These are phyloP conservation scores for Pythium oligandrum DNA, from an alignment of 352 stramenopile genomes.

Conservation along the genomic window DNA sequence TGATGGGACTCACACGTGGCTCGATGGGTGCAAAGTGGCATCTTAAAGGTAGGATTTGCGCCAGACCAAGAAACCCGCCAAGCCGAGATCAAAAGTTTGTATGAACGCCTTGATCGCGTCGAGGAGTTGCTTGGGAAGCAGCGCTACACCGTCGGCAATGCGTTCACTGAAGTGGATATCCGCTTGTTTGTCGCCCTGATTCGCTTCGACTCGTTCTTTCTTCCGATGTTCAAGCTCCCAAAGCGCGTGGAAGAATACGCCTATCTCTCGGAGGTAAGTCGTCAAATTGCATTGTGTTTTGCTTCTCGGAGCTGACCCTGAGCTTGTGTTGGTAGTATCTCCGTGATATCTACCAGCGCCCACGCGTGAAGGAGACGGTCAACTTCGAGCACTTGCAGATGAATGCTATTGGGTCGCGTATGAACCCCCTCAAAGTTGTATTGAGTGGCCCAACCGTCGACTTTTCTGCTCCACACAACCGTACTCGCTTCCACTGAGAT, in stretches of 20 bases:
- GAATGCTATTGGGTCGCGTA: constrained; percentile 39
- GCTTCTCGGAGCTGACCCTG: no score
- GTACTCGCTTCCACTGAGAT: constrained; percentile 19
- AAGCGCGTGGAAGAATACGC: constrained; percentile 77
- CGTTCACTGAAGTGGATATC: constrained; percentile 83
- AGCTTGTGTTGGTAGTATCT: constrained; percentile 21
- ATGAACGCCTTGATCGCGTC: constrained; percentile 70
- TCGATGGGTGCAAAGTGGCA: constrained; percentile 91
- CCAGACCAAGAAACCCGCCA: constrained; percentile 79
- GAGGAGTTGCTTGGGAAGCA: constrained; percentile 70
- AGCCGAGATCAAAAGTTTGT: constrained; percentile 80
- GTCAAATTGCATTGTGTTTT: no score
- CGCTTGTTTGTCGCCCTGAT: constrained; percentile 91
- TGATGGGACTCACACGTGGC: constrained; percentile 87
- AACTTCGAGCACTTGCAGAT: constrained; percentile 46
- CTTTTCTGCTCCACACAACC: constrained; percentile 26
- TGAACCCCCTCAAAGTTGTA: constrained; percentile 18
- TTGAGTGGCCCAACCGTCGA: constrained; percentile 17
- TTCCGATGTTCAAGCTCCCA: constrained; percentile 67
- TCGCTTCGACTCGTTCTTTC: constrained; percentile 93
- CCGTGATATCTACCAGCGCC: constrained; percentile 48
- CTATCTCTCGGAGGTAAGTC: constrained; percentile 66
- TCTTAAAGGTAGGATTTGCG: constrained; percentile 78
- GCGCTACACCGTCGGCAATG: constrained; percentile 65
- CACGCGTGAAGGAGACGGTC: constrained; percentile 29